A percentile compares a stretch with the other conserved stretches of the same genome.
These are phyloP conservation scores for Yamadazyma membranifaciens DNA, from an alignment of 1,139 yeast genomes.

Conservation along the genomic window DNA sequence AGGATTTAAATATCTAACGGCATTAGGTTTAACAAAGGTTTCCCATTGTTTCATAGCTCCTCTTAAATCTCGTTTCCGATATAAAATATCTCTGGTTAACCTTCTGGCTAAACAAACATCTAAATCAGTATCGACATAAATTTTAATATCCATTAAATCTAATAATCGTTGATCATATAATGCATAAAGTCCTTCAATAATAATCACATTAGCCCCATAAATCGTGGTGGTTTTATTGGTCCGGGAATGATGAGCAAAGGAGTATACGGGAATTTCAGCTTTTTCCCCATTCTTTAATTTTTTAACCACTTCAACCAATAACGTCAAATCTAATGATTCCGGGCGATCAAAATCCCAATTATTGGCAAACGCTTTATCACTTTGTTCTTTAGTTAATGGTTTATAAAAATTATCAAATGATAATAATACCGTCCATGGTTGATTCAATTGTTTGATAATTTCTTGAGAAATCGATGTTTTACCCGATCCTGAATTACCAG, in stretches of 20 bases:
- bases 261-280: constrained; percentile 81
- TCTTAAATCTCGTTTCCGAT: constrained; percentile 77
- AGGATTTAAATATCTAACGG: constrained; percentile 71
- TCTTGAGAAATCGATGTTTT: constrained; percentile 89
- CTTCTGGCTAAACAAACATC: constrained; percentile 91
- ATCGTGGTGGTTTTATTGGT: constrained; percentile 68
- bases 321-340: constrained; percentile 73
- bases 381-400: constrained; percentile 63
- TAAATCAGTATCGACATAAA: constrained; percentile 90
- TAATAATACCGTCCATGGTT: constrained; percentile 94
- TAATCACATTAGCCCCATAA: constrained; percentile 94
- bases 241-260: constrained; percentile 73
- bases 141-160: constrained; percentile 78
- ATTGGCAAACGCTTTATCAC: constrained; percentile 57
- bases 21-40: constrained; percentile 86
- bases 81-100: constrained; percentile 78
- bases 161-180: constrained; percentile 68
- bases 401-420: constrained; percentile 90
- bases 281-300: constrained; percentile 56
- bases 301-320: constrained; percentile 60
- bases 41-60: constrained; percentile 92
- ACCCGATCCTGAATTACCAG: constrained; percentile 95
- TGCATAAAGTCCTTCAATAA: constrained; percentile 89
- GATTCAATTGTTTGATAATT: constrained; percentile 75
- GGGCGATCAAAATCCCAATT: constrained; percentile 90